A percentile compares a stretch with the other conserved stretches of the same genome.
Evolutionary conservation across 225 moss, liverwort and hornwort species (phyloP).

Genomic region (Climacium dendroides): DNA sequence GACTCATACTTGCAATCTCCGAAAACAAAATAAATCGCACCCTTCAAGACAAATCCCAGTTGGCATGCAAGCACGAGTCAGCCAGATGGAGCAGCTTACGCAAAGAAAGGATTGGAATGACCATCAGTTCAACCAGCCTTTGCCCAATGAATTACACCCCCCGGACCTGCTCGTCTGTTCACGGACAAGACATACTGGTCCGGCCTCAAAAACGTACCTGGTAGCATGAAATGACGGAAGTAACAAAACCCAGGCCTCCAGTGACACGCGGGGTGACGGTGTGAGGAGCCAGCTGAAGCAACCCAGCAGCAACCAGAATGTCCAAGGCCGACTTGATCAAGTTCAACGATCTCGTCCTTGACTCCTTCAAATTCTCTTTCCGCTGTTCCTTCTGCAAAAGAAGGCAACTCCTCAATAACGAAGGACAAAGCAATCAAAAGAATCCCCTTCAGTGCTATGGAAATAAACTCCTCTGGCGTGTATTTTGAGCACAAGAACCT

Average conservation of each 20-base stretch:
- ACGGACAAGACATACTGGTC: neutral
- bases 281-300: neutral
- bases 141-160: neutral
- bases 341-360: neutral
- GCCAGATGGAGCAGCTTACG: neutral
- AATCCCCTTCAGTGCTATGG: neutral
- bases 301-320: neutral
- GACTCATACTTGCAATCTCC: neutral
- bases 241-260: neutral
- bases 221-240: constrained; percentile 45
- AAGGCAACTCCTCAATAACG: neutral
- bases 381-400: constrained; percentile 46
- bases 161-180: neutral
- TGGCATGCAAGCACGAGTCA: neutral
- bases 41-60: neutral
- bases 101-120: neutral
- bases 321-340: neutral
- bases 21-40: neutral
- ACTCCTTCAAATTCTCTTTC: neutral
- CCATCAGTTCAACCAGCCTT: neutral
- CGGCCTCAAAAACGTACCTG: constrained; percentile 25
- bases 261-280: neutral
- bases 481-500: neutral
- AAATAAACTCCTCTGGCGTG: neutral
- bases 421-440: neutral